Base-by-base conservation (phyloP, 2,329 filamentous ascomycete genomes). In the Cytospora piceae region DNA sequence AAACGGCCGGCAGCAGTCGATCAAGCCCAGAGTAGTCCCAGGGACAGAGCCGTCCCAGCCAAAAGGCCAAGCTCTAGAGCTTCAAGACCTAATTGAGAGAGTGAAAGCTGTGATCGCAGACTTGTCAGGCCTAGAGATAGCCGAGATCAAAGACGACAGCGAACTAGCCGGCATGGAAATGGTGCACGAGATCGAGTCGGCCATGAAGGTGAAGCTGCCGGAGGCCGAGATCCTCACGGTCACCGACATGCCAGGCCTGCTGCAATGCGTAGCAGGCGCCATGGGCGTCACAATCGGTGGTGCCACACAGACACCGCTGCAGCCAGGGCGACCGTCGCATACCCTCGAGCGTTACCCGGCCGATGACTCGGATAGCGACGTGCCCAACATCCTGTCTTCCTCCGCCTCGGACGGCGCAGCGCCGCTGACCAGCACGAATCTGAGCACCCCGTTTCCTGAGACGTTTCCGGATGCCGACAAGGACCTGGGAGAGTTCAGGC, bases 111-210 rank as follows among this genome's bases (percentile, higher is more conserved):
- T 52, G 12, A 52, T 52, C 20, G 34, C 34, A 7, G 34, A 59
- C 14, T 17, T 59, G 5, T 59, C 57, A 15, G 57, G 57, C 22
- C 17, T 63, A 51, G 77, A 79, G 29, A 29, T 70, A 0, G 64
- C 71, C 4, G 78, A 81, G 37, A 77, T 83, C n/a, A 73, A 75
- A 31, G 62, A 70, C 39, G 74, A 78, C 27, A 70, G 71, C 9
- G 68, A 74, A 15, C 73, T 83, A 17, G 75, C 73, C 11, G 79
- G 75, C 0, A 83, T 82, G 78, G 82, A 84, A 68, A 66, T 83
- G 58, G 75, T 72, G 0, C 73, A 74, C 2, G 82, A 83, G 59
- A 67, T 82, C 5, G 77, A 81, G 57, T 61, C 64, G 2, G 68
- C 68, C 0, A 81, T 83, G 64, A 72, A 76, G 6, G 73, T 72